Evolutionary conservation across 164 flowering plant genomes (phyloP).

Genomic region (Litsea cubeba): DNA sequence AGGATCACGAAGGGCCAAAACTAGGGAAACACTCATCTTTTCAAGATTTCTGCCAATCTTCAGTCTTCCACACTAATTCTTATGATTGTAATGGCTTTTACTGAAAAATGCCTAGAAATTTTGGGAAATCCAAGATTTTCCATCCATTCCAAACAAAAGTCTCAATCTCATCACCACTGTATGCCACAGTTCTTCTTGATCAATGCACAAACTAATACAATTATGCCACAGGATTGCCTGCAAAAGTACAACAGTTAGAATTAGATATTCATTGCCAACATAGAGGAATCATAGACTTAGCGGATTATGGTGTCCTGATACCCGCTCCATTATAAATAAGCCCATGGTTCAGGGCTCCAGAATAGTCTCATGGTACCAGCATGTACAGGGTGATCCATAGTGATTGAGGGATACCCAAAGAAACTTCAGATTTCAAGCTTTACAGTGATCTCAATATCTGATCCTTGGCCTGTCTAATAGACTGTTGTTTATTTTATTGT

Average conservation of each 20-base stretch:
- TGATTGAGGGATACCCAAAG: neutral
- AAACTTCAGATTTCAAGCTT: neutral
- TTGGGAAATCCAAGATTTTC: too few relatives aligned
- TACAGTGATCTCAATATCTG: neutral
- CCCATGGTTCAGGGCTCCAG: neutral
- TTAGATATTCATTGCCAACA: too few relatives aligned
- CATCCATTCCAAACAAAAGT: neutral
- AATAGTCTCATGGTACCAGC: neutral
- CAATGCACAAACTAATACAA: too few relatives aligned
- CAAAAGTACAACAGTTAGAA: neutral
- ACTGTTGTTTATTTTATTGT: neutral
- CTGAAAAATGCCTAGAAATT: too few relatives aligned
- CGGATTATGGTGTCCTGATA: neutral
- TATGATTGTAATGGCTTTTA: too few relatives aligned
- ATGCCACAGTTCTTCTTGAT: too few relatives aligned
- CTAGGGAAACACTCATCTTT: too few relatives aligned
- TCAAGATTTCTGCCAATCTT: too few relatives aligned
- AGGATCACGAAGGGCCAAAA: too few relatives aligned
- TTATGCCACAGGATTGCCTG: too few relatives aligned
- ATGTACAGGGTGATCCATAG: neutral
- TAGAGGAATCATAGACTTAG: neutral
- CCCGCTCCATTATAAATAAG: neutral
- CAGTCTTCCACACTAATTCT: too few relatives aligned
- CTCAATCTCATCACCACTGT: neutral
- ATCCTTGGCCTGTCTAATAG: neutral